These are phyloP conservation scores for Poa annua DNA, from an alignment of 176 grass and related monocot species.

Conservation along the genomic window DNA sequence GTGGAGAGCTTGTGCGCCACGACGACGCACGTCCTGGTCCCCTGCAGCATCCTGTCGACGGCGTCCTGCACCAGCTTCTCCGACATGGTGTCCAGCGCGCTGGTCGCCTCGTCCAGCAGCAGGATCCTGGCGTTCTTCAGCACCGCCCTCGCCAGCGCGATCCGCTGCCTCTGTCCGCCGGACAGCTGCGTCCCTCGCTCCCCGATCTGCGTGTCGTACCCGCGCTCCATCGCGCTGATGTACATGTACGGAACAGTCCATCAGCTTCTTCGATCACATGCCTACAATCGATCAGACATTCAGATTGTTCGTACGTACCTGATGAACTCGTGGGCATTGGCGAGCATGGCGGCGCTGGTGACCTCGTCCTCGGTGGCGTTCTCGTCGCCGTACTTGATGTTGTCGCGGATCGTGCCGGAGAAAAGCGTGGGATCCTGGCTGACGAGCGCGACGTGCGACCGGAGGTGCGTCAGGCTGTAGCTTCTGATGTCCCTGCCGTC, in stretches of 20 bases:
- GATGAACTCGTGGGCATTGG: slow-evolving; percentile 58
- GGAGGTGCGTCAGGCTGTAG: slow-evolving; percentile 47
- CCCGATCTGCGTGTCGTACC: slow-evolving; percentile 58
- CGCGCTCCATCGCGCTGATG: slow-evolving; percentile 51
- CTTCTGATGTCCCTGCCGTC: slow-evolving; percentile 55
- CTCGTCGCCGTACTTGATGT: slow-evolving; percentile 55
- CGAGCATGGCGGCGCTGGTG: slow-evolving; percentile 40
- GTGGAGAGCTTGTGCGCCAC: slow-evolving; percentile 65
- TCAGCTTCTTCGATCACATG: not conserved
- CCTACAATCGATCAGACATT: not conserved
- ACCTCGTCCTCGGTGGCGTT: slow-evolving; percentile 49
- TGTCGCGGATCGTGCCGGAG: slow-evolving; percentile 54
- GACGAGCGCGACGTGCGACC: slow-evolving; percentile 53
- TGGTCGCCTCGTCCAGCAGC: slow-evolving; percentile 94
- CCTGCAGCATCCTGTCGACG: slow-evolving; percentile 56
- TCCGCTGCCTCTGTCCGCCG: slow-evolving; percentile 62
- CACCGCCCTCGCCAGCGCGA: slow-evolving; percentile 58
- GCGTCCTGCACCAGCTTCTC: slow-evolving; percentile 62
- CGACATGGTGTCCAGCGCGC: slow-evolving; percentile 67
- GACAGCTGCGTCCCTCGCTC: slow-evolving; percentile 63
- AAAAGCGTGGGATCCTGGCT: slow-evolving; percentile 61
- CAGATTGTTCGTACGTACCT: slow-evolving; percentile 1
- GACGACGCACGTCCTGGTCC: slow-evolving; percentile 57
- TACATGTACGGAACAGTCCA: no score
- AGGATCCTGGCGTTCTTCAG: slow-evolving; percentile 60